Base-by-base conservation (phyloP, 305 asterid species). In the Fraxinus platypoda region DNA sequence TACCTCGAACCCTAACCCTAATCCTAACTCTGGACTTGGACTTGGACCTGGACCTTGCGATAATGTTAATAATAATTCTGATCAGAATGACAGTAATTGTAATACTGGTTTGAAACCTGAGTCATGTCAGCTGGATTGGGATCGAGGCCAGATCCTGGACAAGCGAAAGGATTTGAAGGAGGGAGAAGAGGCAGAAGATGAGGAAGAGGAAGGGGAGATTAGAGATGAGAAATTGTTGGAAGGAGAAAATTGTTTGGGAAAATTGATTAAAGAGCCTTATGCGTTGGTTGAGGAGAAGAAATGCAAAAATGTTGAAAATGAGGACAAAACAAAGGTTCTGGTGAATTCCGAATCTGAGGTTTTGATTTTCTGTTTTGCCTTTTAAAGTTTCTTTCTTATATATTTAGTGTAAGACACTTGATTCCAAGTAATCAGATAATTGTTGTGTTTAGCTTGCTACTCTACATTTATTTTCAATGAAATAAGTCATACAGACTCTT, bases 331-430 rank as follows among this genome's bases (percentile, higher is more conserved):
- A 25, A 80, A 57, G 71, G 84, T 35, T 80, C 75, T 66, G 66
- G 73, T 35, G 75, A 87, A 87, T 43, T 80, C 90, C 21, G 76
- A 23, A 81, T 62, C 78, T 19, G 89, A 90, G 93, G 92, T 92
- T 86, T 66, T 13, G 59, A 59, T 74, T 35, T 80, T 46, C 66
- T 31, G 30, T 9, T 75, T 35, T 34, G 46, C 19, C 17, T 59
- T 73, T 43, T 37, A 62, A 41, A 12, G 25, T 66, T 38, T 25
- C 34, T 52, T 77, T 62, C 37, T n/a, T 28, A 33, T n/a, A 72
- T 43, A 33, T 66, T 33, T 34, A 31, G 30, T 66, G 3, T 66
- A 30, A 26, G 15, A 4, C 41, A 52, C 19, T 78, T 33, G 62
- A 68, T 68, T 28, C 37, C 74, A 74, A 34, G 8, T 80, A 76